Base-by-base conservation (phyloP, 257 asterid genomes). In the Phtheirospermum japonicum region DNA sequence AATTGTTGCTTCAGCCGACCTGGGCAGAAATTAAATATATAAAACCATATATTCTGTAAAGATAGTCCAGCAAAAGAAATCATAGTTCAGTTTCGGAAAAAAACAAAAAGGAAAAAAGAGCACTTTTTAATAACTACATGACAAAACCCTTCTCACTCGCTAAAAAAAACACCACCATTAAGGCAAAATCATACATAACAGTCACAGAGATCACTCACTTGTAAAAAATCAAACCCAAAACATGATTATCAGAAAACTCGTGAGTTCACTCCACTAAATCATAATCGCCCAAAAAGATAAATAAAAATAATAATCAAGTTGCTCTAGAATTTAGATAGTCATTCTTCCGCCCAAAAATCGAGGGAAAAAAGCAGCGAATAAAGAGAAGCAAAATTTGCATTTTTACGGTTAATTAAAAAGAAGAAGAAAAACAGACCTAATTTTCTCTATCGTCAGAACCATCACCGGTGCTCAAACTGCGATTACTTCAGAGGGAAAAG, bases 1-100 rank as follows among this genome's bases (percentile, higher is more conserved):
- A n/a, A n/a, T n/a, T n/a, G n/a, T n/a, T n/a, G 48, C 65, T 65
- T 65, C 64, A 19, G 45, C 57, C 49, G 46, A 33, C 52, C 67
- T 17, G 10, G 18, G 19, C 56, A 57, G 31, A 48, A 8, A 52
- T 40, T 59, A 36, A 32, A 51, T 43, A 0, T 28, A 48, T 14
- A 28, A 18, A 32, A 57, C 14, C 0, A 63, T 23, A 23, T 23
- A 3, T 3, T 23, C 28, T 23, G 28, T 23, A 23, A 23, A 23
- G 3, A 23, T 23, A 23, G 28, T 23, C 23, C 12, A 16, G 42
- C 6, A 7, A 26, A 28, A 51, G 0, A 39, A 39, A 61, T 45
- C 57, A 1, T 17, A 58, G 33, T 58, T n/a, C n/a, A n/a, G n/a
- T 66, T 28, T 9, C 11, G 1, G 7, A 13, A 26, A 26, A 13